Evolutionary conservation across 2,329 filamentous ascomycete species (phyloP).

Genomic region (Sphaerulina populicola): DNA sequence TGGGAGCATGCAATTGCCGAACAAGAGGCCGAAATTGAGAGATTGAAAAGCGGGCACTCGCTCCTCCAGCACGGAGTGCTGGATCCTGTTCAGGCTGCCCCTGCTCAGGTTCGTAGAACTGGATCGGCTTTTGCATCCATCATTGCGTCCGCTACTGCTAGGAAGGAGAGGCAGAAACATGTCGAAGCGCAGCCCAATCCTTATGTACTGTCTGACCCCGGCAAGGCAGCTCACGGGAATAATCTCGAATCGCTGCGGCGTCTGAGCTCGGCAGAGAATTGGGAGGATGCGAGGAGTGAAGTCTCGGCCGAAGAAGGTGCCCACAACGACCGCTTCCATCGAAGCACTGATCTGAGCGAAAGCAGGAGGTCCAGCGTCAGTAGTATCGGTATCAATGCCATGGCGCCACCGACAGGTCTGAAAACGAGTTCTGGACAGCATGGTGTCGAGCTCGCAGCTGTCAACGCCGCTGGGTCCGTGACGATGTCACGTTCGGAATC

Average conservation of each 20-base stretch:
- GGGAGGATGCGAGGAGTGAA: slow-evolving; percentile 20
- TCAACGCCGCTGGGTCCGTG: background rate
- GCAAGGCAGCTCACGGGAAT: background rate
- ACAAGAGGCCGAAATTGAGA: slow-evolving; percentile 13
- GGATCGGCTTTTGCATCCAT: slow-evolving; percentile 3
- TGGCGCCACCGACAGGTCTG: background rate
- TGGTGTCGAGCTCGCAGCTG: background rate
- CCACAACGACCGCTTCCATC: slow-evolving; percentile 10
- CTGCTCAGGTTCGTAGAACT: background rate
- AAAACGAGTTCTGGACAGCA: background rate
- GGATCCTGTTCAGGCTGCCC: background rate
- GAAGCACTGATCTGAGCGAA: slow-evolving; percentile 6
- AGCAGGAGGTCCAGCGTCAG: slow-evolving; percentile 24
- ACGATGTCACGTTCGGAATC: background rate
- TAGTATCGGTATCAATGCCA: slow-evolving; percentile 19
- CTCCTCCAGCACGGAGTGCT: background rate
- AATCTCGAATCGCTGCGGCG: background rate
- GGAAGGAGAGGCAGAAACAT: slow-evolving; percentile 5
- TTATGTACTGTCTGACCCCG: slow-evolving; percentile 8
- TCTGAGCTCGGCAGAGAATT: background rate
- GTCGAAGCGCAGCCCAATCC: slow-evolving; percentile 10
- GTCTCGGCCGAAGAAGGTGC: slow-evolving; percentile 21
- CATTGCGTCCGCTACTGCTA: slow-evolving; percentile 5
- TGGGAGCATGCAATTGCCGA: slow-evolving; percentile 10
- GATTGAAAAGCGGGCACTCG: slow-evolving; percentile 5